Base-by-base conservation (phyloP, 306 rosid genomes). In the Cicer arietinum region DNA sequence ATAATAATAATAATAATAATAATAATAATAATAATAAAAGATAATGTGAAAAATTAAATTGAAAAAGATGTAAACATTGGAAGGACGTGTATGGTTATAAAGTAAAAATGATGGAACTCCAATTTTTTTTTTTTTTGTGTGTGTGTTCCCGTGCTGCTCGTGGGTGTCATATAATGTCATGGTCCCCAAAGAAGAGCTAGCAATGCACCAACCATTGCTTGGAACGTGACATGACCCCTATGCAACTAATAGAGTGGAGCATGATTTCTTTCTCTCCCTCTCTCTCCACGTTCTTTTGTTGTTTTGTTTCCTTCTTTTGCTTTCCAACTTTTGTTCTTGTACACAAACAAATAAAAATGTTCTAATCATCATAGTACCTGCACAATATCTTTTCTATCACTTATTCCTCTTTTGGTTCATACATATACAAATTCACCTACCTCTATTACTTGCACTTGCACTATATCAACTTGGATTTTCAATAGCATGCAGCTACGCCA, bases 151-250 rank as follows among this genome's bases (percentile, higher is more conserved):
- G 80, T 60, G 77, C 14, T 47, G 71, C 76, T 80, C 76, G 76
- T 73, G 76, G 76, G 6, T 25, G 35, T 25, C 35, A 30, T 14
- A 6, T 1, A 54, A 25, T 65, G 57, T 56, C 41, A 66, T 80
- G 84, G 84, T 74, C 80, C 79, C 79, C 43, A 11, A 43, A 25
- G 71, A 50, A 59, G 13, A 25, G 44, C 69, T 25, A 25, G 35
- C 35, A 25, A 25, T 25, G 35, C 35, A 40, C 42, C 25, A 25
- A 46, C 18, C 30, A 57, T 42, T 1, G 2, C 25, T 17, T 79
- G 79, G 79, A 57, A 40, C 7, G 53, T 66, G 79, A 79, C 79
- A 11, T 58, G 41, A 58, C 75, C 67, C 48, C 52, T 25, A 10
- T 58, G 41, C 4, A 58, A 30, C 37, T 30, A 30, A 30, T 30